Evolutionary conservation across 352 stramenopile species (phyloP).

Genomic region (Globisporangium ultimum): DNA sequence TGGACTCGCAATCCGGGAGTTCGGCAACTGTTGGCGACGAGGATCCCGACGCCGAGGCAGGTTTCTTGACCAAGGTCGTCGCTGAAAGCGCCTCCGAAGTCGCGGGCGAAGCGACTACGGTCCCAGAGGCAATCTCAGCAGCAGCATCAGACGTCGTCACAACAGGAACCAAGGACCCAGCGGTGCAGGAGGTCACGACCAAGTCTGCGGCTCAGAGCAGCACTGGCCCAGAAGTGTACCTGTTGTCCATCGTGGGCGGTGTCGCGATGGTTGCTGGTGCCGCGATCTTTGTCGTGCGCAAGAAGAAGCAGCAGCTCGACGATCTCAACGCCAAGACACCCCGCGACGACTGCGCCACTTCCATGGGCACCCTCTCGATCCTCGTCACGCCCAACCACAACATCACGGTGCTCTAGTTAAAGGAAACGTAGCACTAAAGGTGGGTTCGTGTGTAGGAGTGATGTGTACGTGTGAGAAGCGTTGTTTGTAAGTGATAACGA

Average conservation of each 20-base stretch:
- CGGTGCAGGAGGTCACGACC: slow-evolving; percentile 36
- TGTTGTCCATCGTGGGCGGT: slow-evolving; percentile 27
- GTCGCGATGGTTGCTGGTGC: slow-evolving; percentile 43
- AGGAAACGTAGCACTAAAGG: too few relatives aligned
- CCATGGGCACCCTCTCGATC: slow-evolving; percentile 22
- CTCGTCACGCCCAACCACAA: slow-evolving; percentile 54
- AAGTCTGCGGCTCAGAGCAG: slow-evolving; percentile 9
- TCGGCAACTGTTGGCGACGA: slow-evolving; percentile 2
- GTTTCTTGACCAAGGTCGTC: slow-evolving; percentile 13
- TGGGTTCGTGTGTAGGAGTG: background rate
- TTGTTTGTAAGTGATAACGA: too few relatives aligned
- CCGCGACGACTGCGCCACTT: slow-evolving; percentile 20
- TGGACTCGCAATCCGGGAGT: background rate
- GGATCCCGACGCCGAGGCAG: slow-evolving; percentile 7
- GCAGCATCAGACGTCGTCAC: slow-evolving; percentile 1
- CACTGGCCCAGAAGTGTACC: slow-evolving; percentile 21
- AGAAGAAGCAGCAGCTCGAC: slow-evolving; percentile 63
- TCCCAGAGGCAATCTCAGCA: background rate
- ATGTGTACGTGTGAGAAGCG: background rate
- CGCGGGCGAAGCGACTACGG: background rate
- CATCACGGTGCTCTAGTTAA: slow-evolving; percentile 28
- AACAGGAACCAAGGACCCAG: slow-evolving; percentile 15
- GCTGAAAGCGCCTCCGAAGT: slow-evolving; percentile 12
- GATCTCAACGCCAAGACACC: slow-evolving; percentile 58
- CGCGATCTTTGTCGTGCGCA: slow-evolving; percentile 53